These are phyloP conservation scores for Suillus brevipes DNA, from an alignment of 768 basidiomycete species.

Conservation along the genomic window DNA sequence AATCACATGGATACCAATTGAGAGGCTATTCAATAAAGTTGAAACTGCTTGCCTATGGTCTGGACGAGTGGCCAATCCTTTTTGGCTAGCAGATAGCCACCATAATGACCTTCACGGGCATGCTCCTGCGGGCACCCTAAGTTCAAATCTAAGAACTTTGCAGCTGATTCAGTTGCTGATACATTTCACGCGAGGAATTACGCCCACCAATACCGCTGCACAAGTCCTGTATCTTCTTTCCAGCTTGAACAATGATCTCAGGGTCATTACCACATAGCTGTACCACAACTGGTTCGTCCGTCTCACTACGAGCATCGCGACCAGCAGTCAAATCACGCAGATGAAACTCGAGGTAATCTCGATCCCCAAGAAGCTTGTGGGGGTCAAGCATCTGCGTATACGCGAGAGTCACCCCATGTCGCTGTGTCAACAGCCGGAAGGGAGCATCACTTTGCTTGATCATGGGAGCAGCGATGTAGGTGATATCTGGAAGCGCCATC, in stretches of 20 bases:
- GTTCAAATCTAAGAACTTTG: conserved; percentile 60
- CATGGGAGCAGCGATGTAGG: conserved; percentile 69
- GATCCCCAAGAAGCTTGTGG: conserved; percentile 59
- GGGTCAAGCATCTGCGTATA: conserved; percentile 82
- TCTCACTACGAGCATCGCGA: neutral
- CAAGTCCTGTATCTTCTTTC: conserved; percentile 52
- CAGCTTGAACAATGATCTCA: conserved; percentile 59
- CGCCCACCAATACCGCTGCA: conserved; percentile 72
- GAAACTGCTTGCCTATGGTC: conserved; percentile 50
- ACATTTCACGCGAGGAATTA: conserved; percentile 2
- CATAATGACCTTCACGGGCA: conserved; percentile 66
- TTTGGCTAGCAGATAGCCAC: conserved; percentile 72
- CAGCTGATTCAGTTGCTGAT: conserved; percentile 4
- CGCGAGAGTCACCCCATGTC: conserved; percentile 63
- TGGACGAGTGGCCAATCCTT: conserved; percentile 73
- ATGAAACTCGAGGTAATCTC: conserved; percentile 64
- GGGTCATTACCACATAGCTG: conserved; percentile 76
- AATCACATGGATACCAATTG: neutral
- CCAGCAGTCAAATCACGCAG: conserved; percentile 49
- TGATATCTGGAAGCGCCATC: conserved; percentile 22
- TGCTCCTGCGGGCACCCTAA: conserved; percentile 78
- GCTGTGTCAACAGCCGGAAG: conserved; percentile 61
- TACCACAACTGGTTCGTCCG: conserved; percentile 54
- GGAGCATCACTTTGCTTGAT: conserved; percentile 79
- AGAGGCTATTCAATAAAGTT: neutral